phyloP scores from a whole-genome alignment of 2,329 filamentous ascomycete species.

The Fusarium goolgardi region DNA sequence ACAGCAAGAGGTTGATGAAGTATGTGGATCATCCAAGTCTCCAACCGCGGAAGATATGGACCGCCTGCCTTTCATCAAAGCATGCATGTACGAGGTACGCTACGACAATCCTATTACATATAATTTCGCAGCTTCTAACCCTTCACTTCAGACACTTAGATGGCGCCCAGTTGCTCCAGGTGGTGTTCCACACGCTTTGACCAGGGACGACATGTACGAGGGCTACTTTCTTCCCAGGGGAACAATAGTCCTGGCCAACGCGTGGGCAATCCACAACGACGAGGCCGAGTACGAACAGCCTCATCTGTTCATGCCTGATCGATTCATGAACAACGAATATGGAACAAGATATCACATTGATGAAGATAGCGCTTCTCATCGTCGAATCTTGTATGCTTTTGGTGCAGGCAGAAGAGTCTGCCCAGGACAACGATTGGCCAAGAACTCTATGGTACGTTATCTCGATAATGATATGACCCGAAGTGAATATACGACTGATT shows the following conservation, averaged over 20 bases:
- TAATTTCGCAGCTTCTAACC: background rate
- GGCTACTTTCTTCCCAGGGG: slow-evolving; percentile 62
- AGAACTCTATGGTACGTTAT: slow-evolving; percentile 9
- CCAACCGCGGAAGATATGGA: slow-evolving; percentile 49
- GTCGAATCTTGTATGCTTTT: slow-evolving; percentile 5
- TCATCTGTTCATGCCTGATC: background rate
- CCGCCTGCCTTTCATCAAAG: slow-evolving; percentile 42
- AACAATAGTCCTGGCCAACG: slow-evolving; percentile 55
- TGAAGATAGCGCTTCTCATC: background rate
- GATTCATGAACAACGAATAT: slow-evolving; percentile 4
- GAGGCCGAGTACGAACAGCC: background rate
- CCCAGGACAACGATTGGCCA: slow-evolving; percentile 2
- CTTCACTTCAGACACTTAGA: slow-evolving; percentile 41
- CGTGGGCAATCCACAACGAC: slow-evolving; percentile 40
- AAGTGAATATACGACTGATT: no score
- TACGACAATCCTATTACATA: background rate
- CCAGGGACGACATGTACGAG: slow-evolving; percentile 60
- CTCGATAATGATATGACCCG: no score
- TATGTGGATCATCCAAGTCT: slow-evolving; percentile 28
- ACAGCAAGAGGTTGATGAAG: slow-evolving; percentile 38
- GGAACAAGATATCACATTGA: background rate
- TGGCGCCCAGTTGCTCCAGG: slow-evolving; percentile 58
- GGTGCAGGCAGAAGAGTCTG: slow-evolving; percentile 5
- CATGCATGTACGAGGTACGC: slow-evolving; percentile 42
- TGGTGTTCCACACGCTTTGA: slow-evolving; percentile 59